Base-by-base conservation (phyloP, 768 basidiomycete species). In the Brasilioporus rufonigricans region DNA sequence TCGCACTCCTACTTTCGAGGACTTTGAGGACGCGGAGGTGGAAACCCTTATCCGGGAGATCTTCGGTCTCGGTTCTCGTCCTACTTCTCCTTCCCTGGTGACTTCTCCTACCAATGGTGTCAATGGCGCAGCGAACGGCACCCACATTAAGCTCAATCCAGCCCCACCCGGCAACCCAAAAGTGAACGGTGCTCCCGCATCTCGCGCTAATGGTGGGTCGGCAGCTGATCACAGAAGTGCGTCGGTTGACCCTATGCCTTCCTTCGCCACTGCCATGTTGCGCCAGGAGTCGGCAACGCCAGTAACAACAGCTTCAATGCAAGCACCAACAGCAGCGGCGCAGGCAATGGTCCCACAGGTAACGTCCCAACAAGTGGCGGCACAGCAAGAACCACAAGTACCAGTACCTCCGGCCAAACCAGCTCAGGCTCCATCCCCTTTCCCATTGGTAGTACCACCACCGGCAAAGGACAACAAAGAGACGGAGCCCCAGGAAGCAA, bases 131-230 rank as follows among this genome's bases (percentile, higher is more conserved):
- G 3, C 14, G 13, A 56, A 55, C 13, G 13, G 41, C 10, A 9
- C 23, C 50, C 12, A 13, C 12, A 49, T 65, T 47, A 70, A 68
- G 55, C 64, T 68, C 29, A 3, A 2, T n/a, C 47, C 65, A 19
- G 56, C 65, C 18, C 65, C 65, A 11, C 4, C 35, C 8, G 60
- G 63, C 32, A 53, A 57, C 43, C 56, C 39, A 55, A 70, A 64
- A 54, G 55, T 53, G 21, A 68, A 64, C 18, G 62, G 64, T 52
- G 52, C 35, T 43, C 0, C 51, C 3, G 39, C 63, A 48, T 9
- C 56, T 52, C 68, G 70, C 56, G 58, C 63, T 57, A 70, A 61
- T 61, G 70, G 70, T 69, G 64, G 56, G 68, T 69, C 55, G 63
- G 59, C 38, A 58, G 33, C 69, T 62, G 68, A 70, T 67, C 44